phyloP scores from a whole-genome alignment of 2,329 filamentous ascomycete species.

The Exophiala lecanii-corni region DNA sequence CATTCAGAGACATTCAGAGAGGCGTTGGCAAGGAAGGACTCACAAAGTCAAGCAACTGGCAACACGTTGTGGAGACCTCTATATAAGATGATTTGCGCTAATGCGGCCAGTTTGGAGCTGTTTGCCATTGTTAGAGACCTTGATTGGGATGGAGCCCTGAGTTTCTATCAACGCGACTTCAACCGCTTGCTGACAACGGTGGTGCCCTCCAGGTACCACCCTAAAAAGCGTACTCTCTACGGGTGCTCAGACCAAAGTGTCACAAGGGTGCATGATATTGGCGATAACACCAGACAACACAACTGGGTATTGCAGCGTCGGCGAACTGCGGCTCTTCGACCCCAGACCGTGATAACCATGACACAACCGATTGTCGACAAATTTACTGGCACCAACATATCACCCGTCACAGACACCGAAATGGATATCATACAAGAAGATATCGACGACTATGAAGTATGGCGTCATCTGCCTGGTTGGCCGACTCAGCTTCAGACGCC shows the following conservation, averaged over 20 bases:
- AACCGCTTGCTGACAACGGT: slow-evolving; percentile 1
- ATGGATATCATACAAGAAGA: background rate
- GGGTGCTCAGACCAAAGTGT: background rate
- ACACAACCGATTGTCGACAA: background rate
- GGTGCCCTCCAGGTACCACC: too few species aligned
- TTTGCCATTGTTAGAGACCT: slow-evolving; percentile 14
- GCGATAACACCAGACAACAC: background rate
- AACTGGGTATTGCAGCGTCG: background rate
- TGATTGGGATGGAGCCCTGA: slow-evolving; percentile 8
- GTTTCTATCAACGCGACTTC: slow-evolving; percentile 5
- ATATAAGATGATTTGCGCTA: slow-evolving; percentile 4
- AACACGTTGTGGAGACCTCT: slow-evolving; percentile 8
- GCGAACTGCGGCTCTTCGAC: background rate
- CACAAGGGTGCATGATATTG: background rate
- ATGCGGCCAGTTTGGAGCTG: slow-evolving; percentile 16
- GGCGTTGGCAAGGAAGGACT: slow-evolving; percentile 2
- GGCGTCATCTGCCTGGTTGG: background rate
- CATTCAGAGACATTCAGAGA: slow-evolving; percentile 17
- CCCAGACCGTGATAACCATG: background rate
- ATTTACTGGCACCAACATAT: background rate
- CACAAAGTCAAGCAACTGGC: slow-evolving; percentile 3
- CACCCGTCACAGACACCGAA: background rate
- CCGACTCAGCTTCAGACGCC: background rate
- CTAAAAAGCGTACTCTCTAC: background rate
- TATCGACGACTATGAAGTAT: background rate